Evolutionary conservation across 768 basidiomycete species (phyloP), one percentile per base, ranked within the genome.

Genomic region (Psilocybe cyanescens): DNA sequence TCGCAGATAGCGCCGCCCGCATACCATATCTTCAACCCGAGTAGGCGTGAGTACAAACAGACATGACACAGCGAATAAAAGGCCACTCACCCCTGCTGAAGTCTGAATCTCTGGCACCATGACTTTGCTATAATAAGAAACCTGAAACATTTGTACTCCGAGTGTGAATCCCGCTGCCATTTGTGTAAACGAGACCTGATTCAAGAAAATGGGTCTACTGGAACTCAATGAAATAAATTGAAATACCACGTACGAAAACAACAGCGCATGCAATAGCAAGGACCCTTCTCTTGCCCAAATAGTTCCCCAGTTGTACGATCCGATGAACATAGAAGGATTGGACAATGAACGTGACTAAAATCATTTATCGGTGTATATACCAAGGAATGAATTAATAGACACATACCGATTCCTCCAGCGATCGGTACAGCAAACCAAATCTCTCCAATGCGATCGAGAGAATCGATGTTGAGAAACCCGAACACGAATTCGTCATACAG

Each of bases 281-380:
- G 1, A 61, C 35, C 1, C 14, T 52, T 35, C 12, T 51, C 37
- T n/a, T 45, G 8, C 51, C 48, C n/a, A 56, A 46, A 9, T 57
- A 44, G 0, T n/a, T 33, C 3, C 51, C 51, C 19, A 53, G 16
- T 5, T 52, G 28, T 3, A n/a, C 7, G 12, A 61, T 57, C 4
- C 60, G 55, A 50, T 61, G 57, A 9, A 56, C 55, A 7, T 61
- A 61, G 37, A 61, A 61, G 1, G 50, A 16, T 17, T 61, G 60
- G 5, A 57, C 60, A 8, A 61, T 31, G 8, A 57, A 33, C 14
- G 55, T 56, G 2, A 57, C 60, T 61, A n/a, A 16, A 0, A 47
- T 19, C 4, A 39, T 29, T 11, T 4, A 24, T 49, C 4, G 6
- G 16, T 24, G 24, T 24, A 19, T 29, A 31, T 16, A 16, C 28